Base-by-base conservation (phyloP, 306 rosid species). In the Ziziphus jujuba region DNA sequence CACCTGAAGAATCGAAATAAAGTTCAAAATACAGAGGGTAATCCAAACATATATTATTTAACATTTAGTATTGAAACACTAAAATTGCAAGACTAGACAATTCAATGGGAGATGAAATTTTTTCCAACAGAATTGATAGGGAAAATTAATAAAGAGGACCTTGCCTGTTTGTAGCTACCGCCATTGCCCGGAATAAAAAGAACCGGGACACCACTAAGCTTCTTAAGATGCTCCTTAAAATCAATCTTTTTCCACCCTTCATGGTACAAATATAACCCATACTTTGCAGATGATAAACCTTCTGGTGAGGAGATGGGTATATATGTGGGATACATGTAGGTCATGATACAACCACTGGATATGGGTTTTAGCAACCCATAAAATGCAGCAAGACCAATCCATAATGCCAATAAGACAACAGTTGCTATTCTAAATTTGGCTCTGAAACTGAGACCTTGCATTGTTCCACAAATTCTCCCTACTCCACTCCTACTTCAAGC, bases 121-220 rank as follows among this genome's bases (percentile, higher is more conserved):
- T 31, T 52, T 36, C 54, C 36, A 56, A 36, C 53, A 23, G 9
- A 67, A 53, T 20, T 20, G 31, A 55, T 60, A 17, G 15, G 53
- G 51, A 49, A n/a, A 67, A 76, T 59, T 69, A 70, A 73, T 76
- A 78, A 80, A 60, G 72, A 77, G 80, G 74, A 79, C 85, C 92
- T 75, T 82, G 86, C 99, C 99, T 95, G 97, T 81, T 90, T 95
- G 95, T 83, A 95, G 87, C 99, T 95, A 59, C 99, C 99, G 50
- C 99, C 96, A 76, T 95, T 95, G 57, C 99, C 99, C 0, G 99
- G 99, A 77, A 95, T 90, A 67, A 90, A 90, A 79, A 95, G 99
- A 60, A 90, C 89, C 0, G 99, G 97, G 59, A 88, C 72, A 9
- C 99, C 99, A 63, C 79, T 80, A 20, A 95, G 95, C 87, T 85